A percentile compares a stretch with the other conserved stretches of the same genome.
Conservation (phyloP, 2,329 filamentous ascomycete species). For the Diaporthe amygdali region DNA sequence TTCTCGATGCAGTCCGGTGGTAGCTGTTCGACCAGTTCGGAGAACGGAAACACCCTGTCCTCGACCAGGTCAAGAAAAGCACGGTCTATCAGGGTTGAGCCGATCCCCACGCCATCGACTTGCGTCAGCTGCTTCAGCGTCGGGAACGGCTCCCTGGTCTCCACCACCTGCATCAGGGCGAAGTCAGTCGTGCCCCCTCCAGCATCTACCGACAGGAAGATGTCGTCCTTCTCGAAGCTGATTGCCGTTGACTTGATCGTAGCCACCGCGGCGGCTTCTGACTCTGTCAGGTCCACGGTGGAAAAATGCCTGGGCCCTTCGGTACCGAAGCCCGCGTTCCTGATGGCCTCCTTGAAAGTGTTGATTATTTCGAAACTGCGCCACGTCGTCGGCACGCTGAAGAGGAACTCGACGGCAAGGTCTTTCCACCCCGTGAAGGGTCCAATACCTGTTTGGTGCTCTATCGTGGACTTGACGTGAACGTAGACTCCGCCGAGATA, state of each 20-base stretch:
- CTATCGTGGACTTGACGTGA: conserved; percentile 52
- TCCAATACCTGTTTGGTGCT: conserved; percentile 42
- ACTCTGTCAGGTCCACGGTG: conserved; percentile 51
- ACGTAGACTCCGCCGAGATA: conserved; percentile 54
- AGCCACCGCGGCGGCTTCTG: conserved; percentile 52
- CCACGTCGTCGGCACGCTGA: conserved; percentile 65
- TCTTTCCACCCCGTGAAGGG: conserved; percentile 46
- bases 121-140: conserved; percentile 37
- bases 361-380: conserved; percentile 54
- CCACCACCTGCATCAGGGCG: conserved; percentile 47
- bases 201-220: conserved; percentile 51
- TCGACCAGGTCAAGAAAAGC: conserved; percentile 46
- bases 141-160: conserved; percentile 33
- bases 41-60: conserved; percentile 40
- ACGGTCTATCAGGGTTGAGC: conserved; percentile 50
- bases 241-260: conserved; percentile 49
- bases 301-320: conserved; percentile 45
- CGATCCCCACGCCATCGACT: conserved; percentile 52
- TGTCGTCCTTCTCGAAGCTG: conserved; percentile 40
- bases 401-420: conserved; percentile 57
- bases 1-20: conserved; percentile 42
- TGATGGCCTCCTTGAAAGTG: conserved; percentile 52
- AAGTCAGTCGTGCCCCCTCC: conserved; percentile 54
- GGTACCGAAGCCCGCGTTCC: conserved; percentile 53
- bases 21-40: conserved; percentile 40